These are phyloP conservation scores for Alternaria sp. DNA, from an alignment of 2,329 filamentous ascomycete genomes.

Conservation along the genomic window DNA sequence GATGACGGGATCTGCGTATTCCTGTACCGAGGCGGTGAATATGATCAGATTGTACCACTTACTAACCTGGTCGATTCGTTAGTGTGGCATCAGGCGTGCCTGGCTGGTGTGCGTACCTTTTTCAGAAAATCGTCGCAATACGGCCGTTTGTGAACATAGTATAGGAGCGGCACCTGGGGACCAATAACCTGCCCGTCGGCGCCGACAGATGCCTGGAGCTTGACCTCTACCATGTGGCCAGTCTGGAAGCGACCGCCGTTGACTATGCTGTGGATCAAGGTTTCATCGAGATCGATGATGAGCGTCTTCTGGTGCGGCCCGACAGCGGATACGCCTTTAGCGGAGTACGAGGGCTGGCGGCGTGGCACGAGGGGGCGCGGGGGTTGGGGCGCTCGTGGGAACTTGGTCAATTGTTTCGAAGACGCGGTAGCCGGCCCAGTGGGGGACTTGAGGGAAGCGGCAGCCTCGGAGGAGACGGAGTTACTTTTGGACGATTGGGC, in stretches of 20 bases:
- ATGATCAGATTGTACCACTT: constrained; percentile 99
- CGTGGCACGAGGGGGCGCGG: constrained; percentile 88
- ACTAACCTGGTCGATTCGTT: constrained; percentile 66
- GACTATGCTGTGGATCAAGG: constrained; percentile 95
- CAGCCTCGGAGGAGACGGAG: constrained; percentile 50
- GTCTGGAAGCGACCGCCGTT: constrained; percentile 95
- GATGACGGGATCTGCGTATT: constrained; percentile 98
- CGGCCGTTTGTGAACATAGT: constrained; percentile 98
- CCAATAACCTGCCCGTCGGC: constrained; percentile 72
- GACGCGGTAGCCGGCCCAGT: constrained; percentile 72
- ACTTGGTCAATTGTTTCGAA: constrained; percentile 75
- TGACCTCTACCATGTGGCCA: constrained; percentile 98
- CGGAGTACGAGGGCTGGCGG: constrained; percentile 84
- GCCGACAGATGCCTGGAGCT: constrained; percentile 75
- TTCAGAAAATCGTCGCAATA: constrained; percentile 96
- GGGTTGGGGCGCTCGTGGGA: constrained; percentile 86
- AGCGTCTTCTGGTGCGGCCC: constrained; percentile 78
- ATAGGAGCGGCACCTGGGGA: constrained; percentile 93
- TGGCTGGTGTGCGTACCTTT: constrained; percentile 61
- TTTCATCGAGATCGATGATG: constrained; percentile 95
- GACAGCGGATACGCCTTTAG: constrained; percentile 40
- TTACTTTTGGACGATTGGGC: constrained; percentile 48
- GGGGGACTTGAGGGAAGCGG: constrained; percentile 87
- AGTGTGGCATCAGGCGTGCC: constrained; percentile 16
- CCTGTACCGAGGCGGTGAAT: constrained; percentile 96